phyloP scores from a whole-genome alignment of 139 green algal species.

The Gonium pectorale region DNA sequence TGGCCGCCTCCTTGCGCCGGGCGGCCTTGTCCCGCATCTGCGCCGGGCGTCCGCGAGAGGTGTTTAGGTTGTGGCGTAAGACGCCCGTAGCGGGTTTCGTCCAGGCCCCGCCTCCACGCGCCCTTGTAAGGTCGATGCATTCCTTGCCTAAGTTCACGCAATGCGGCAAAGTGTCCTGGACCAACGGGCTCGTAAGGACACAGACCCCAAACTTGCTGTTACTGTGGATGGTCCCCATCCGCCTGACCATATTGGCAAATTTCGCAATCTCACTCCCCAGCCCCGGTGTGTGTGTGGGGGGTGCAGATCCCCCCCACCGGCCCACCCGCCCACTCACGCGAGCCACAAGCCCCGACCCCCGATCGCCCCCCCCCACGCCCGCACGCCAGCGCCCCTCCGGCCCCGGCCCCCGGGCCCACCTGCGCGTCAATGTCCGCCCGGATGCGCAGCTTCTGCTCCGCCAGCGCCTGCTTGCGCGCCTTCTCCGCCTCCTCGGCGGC shows the following conservation, averaged over 20 bases:
- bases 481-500: slow-evolving; percentile 12
- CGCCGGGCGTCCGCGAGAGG: not conserved
- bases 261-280: not conserved
- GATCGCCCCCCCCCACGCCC: too few relatives aligned
- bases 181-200: not conserved
- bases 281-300: not conserved
- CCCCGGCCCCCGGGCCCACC: not conserved
- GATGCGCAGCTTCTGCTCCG: slow-evolving; percentile 3
- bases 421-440: not conserved
- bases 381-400: not conserved
- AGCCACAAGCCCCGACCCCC: not conserved
- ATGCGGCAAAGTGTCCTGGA: not conserved
- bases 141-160: not conserved
- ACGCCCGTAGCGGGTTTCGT: not conserved
- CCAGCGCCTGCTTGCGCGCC: slow-evolving; percentile 1
- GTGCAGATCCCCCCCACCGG: not conserved
- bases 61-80: not conserved
- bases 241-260: not conserved
- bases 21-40: slow-evolving; percentile 12
- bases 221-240: not conserved
- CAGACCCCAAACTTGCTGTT: not conserved
- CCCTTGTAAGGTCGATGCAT: not conserved
- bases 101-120: not conserved
- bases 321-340: not conserved
- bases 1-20: not conserved